These are phyloP conservation scores for Chenopodium quinoa DNA, from an alignment of 148 eudicot genomes.

Conservation along the genomic window DNA sequence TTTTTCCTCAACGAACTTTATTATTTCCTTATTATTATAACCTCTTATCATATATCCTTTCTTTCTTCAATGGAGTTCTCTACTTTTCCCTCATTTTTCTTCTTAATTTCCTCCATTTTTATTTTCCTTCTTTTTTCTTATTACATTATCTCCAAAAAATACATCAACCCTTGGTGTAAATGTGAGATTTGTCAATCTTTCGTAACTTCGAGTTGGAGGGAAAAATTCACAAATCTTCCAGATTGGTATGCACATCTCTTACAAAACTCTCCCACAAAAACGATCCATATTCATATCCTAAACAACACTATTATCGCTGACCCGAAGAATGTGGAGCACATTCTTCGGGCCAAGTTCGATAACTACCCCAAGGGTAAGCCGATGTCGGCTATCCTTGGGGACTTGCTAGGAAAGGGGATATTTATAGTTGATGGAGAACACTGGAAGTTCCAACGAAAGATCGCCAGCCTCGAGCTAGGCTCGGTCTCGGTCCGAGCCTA, in stretches of 20 bases:
- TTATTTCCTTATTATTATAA: too few relatives aligned
- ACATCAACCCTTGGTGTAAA: constrained; percentile 29
- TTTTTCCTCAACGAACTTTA: too few relatives aligned
- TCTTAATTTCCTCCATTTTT: background rate
- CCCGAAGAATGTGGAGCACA: constrained; percentile 50
- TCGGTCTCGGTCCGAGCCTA: constrained; percentile 40
- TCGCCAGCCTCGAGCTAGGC: constrained; percentile 55
- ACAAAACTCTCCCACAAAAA: constrained; percentile 40
- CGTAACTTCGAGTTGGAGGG: constrained; percentile 36
- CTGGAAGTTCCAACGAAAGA: constrained; percentile 55
- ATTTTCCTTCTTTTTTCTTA: constrained; percentile 19
- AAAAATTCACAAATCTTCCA: constrained; percentile 41
- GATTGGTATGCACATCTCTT: constrained; percentile 57
- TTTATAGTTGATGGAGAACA: constrained; percentile 56
- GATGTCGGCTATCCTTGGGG: constrained; percentile 41
- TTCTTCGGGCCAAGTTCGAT: constrained; percentile 46
- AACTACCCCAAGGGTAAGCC: constrained; percentile 59
- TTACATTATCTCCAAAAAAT: background rate
- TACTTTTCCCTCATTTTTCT: background rate
- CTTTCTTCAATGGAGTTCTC: constrained; percentile 16
- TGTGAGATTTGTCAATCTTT: constrained; percentile 49
- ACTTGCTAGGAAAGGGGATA: constrained; percentile 51
- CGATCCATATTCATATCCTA: constrained; percentile 53
- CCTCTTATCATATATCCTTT: background rate
- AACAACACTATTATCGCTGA: constrained; percentile 46